A percentile compares a stretch with the other conserved stretches of the same genome.
phyloP scores from a whole-genome alignment of 805 yeast species.

The Candida quercuum region DNA sequence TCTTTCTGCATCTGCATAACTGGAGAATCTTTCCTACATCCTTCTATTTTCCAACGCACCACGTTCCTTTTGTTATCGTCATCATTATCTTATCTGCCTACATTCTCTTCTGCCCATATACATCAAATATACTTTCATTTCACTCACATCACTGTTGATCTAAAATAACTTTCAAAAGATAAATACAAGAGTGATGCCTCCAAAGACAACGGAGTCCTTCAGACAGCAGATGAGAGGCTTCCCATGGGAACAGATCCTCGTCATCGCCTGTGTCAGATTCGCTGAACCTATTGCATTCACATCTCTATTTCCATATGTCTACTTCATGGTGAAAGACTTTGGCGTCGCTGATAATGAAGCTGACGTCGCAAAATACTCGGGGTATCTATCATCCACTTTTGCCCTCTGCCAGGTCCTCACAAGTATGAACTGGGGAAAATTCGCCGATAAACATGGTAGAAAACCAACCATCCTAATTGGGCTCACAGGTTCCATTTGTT shows the following conservation, averaged over 20 bases:
- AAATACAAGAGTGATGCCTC: neutral
- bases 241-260: conserved; percentile 44
- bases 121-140: too few relatives aligned
- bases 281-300: conserved; percentile 63
- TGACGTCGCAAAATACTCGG: conserved; percentile 55
- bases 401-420: conserved; percentile 55
- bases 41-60: too few relatives aligned
- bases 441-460: conserved; percentile 51
- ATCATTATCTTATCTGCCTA: too few relatives aligned
- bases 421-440: conserved; percentile 55
- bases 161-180: too few relatives aligned
- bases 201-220: conserved; percentile 26
- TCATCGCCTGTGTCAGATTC: conserved; percentile 42
- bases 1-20: too few relatives aligned
- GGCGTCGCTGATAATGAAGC: conserved; percentile 43
- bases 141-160: too few relatives aligned
- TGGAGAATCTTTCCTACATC: too few relatives aligned
- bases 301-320: conserved; percentile 58
- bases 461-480: conserved; percentile 50
- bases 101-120: too few relatives aligned
- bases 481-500: conserved; percentile 43
- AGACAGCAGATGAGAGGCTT: conserved; percentile 50
- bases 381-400: conserved; percentile 57
- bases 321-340: conserved; percentile 58
- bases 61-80: too few relatives aligned